Conservation (phyloP, 2,329 filamentous ascomycete species). For the Neopestalotiopsis sp. region DNA sequence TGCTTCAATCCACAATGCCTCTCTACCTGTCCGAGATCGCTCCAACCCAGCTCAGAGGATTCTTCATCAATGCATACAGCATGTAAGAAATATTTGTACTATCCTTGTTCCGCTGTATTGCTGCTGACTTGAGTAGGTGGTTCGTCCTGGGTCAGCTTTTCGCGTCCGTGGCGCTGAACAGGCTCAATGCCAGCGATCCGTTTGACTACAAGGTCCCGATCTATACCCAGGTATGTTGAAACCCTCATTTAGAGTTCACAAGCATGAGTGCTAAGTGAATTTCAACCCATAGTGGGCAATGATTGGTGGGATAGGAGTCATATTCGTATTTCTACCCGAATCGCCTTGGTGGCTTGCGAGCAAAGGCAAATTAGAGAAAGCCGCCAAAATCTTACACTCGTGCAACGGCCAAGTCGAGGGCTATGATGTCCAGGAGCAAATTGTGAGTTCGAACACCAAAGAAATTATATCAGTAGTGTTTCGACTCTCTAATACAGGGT, state of each 20-base stretch:
- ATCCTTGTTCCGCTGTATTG: background rate
- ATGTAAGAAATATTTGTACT: background rate
- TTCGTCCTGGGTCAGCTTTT: constrained; percentile 17
- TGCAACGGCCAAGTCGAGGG: constrained; percentile 3
- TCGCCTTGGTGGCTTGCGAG: constrained; percentile 67
- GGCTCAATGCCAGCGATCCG: constrained; percentile 1
- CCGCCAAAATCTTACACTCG: constrained; percentile 28
- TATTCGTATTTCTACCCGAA: constrained; percentile 66
- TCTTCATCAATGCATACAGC: constrained; percentile 16
- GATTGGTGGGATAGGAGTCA: constrained; percentile 27
- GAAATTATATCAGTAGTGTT: background rate
- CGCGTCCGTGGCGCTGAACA: constrained; percentile 11
- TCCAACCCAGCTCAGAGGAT: constrained; percentile 12
- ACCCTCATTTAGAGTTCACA: background rate
- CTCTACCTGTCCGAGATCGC: constrained; percentile 16
- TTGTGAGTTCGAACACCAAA: background rate
- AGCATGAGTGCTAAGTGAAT: background rate
- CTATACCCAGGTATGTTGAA: constrained; percentile 8
- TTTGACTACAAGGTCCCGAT: constrained; percentile 10
- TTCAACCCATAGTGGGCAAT: constrained; percentile 10
- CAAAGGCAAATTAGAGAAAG: constrained; percentile 35
- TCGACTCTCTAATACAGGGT: background rate
- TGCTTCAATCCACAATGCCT: constrained; percentile 19
- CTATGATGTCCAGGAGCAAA: constrained; percentile 11
- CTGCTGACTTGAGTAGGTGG: constrained; percentile 5